Evolutionary conservation across 1,139 yeast species (phyloP).

Genomic region (Taphrina deformans): DNA sequence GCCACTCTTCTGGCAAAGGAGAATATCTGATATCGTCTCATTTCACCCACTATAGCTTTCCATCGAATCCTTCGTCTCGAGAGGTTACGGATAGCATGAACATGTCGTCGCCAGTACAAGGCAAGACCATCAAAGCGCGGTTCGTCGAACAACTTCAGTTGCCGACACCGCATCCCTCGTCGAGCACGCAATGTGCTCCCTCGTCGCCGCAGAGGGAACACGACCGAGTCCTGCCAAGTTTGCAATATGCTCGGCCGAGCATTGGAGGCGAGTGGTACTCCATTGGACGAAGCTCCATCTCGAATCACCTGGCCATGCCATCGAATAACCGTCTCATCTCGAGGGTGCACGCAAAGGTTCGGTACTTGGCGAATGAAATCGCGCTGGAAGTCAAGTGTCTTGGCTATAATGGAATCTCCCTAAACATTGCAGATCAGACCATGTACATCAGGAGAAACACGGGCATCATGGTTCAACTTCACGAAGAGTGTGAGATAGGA

Average conservation of each 20-base stretch:
- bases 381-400: constrained; percentile 54
- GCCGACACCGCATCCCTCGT: constrained; percentile 21
- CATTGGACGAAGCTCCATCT: constrained; percentile 19
- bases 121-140: neutral
- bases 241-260: constrained; percentile 15
- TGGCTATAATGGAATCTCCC: constrained; percentile 65
- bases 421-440: constrained; percentile 13
- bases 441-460: constrained; percentile 11
- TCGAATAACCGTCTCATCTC: constrained; percentile 61
- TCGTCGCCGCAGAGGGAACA: constrained; percentile 7
- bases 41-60: too few species aligned
- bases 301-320: constrained; percentile 50
- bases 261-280: constrained; percentile 11
- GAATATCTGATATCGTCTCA: too few species aligned
- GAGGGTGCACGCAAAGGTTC: constrained; percentile 59
- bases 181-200: constrained; percentile 14
- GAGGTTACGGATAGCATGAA: neutral
- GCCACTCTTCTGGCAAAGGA: too few species aligned
- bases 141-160: constrained; percentile 1
- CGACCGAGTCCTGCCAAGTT: neutral
- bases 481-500: constrained; percentile 7
- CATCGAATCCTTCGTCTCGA: too few species aligned
- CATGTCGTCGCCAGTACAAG: neutral
- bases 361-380: constrained; percentile 42
- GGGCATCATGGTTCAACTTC: constrained; percentile 14